Percentiles rank a stretch among this genome's conserved stretches.
phyloP scores from a whole-genome alignment of 129 eudicot genomes.

The Sambucus nigra region DNA sequence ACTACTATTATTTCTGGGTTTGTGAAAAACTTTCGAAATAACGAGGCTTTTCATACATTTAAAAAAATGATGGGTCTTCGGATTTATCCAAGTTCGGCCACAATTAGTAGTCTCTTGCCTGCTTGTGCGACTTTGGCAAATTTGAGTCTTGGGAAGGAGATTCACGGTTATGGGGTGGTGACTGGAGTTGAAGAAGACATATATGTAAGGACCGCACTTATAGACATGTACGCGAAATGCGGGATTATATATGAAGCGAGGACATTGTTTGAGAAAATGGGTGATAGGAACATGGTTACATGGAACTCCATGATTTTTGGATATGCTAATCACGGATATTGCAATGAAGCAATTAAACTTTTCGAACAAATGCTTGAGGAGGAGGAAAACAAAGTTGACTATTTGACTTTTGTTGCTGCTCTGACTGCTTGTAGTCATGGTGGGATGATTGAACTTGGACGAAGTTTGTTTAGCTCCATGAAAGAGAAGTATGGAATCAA shows the following conservation, averaged over 20 bases:
- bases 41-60: conserved; percentile 46
- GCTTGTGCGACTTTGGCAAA: conserved; percentile 54
- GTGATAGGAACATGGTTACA: conserved; percentile 48
- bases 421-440: conserved; percentile 69
- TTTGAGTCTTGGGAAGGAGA: conserved; percentile 50
- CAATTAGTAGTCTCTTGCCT: conserved; percentile 62
- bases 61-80: conserved; percentile 47
- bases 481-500: conserved; percentile 40
- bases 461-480: conserved; percentile 45
- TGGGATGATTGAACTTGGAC: conserved; percentile 51
- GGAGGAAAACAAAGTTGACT: conserved; percentile 37
- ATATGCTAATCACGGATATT: conserved; percentile 68
- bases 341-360: conserved; percentile 42
- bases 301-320: conserved; percentile 88
- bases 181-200: conserved; percentile 49
- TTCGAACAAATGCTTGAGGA: conserved; percentile 49
- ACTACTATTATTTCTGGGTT: conserved; percentile 66
- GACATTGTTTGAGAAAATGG: conserved; percentile 47
- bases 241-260: conserved; percentile 51
- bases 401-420: conserved; percentile 65
- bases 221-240: conserved; percentile 86
- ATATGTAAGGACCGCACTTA: conserved; percentile 50
- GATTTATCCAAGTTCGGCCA: conserved; percentile 44
- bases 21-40: conserved; percentile 42
- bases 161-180: conserved; percentile 55